Base-by-base conservation (phyloP, 306 rosid species). In the Citrullus mucosospermus region DNA sequence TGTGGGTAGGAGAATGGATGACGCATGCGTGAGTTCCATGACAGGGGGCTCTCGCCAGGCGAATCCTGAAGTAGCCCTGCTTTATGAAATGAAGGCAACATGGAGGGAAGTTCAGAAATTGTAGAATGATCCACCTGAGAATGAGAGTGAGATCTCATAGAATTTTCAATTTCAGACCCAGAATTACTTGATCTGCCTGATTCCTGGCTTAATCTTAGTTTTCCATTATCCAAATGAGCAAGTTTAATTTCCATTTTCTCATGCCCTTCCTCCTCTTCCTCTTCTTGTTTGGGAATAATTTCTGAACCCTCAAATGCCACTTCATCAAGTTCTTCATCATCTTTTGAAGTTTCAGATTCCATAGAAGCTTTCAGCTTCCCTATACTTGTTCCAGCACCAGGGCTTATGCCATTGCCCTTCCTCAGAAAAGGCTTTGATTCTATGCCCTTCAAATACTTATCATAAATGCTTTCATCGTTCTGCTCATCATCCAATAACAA, bases 41-140 rank as follows among this genome's bases (percentile, higher is more conserved):
- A 89, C 73, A 87, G 82, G 3, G 99, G 99, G 87, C 97, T 96
- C 89, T 84, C 97, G 78, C 85, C 91, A 2, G 97, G 99, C 39
- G 99, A 96, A 65, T 90, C 99, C 82, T 86, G 97, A 78, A 83
- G 80, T 65, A 91, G 88, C 79, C 90, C 96, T 62, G 78, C 82
- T 43, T 83, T 81, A 16, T 86, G 90, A 86, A 89, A 86, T 76
- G 93, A 87, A 60, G 90, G 86, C 82, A 83, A 78, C 34, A 84
- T 81, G 15, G 83, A 60, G 78, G 96, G 89, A 80, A 85, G 87
- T 83, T 89, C 97, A 77, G 91, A 83, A 55, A 77, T 90, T 77
- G 91, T 87, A 81, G 87, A 77, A 81, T 87, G 89, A 79, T 90
- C 93, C 61, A 82, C 90, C 80, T 89, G 97, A 81, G 97, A 82